These are phyloP conservation scores for Gynandropsis gynandra DNA, from an alignment of 345 rosid genomes.

Conservation along the genomic window DNA sequence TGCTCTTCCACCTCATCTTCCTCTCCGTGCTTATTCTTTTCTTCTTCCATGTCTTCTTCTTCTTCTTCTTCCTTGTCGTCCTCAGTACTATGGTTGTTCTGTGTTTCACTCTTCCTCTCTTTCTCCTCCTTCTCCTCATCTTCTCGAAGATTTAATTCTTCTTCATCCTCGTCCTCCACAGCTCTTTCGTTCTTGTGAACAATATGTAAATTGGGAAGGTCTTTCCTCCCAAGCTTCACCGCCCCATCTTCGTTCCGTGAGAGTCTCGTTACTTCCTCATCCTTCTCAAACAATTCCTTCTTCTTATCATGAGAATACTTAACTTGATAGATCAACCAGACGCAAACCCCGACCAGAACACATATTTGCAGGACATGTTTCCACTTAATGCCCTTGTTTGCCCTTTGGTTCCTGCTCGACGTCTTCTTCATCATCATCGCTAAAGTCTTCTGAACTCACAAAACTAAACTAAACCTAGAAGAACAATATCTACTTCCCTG, in stretches of 20 bases:
- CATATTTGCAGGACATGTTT: slow-evolving; percentile 76
- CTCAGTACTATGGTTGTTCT: slow-evolving; percentile 22
- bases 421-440: slow-evolving; percentile 52
- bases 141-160: slow-evolving; percentile 25
- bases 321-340: slow-evolving; percentile 88
- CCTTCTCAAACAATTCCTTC: slow-evolving; percentile 57
- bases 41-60: slow-evolving; percentile 38
- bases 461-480: too few relatives aligned
- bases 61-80: slow-evolving; percentile 36
- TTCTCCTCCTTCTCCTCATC: slow-evolving; percentile 33
- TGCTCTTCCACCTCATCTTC: slow-evolving; percentile 38
- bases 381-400: slow-evolving; percentile 53
- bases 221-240: slow-evolving; percentile 70
- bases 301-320: slow-evolving; percentile 87
- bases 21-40: slow-evolving; percentile 32
- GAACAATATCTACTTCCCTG: background rate
- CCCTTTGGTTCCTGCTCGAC: slow-evolving; percentile 56
- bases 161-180: slow-evolving; percentile 36
- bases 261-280: slow-evolving; percentile 27
- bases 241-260: slow-evolving; percentile 25
- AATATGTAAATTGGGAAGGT: slow-evolving; percentile 40
- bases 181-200: slow-evolving; percentile 35
- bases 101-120: slow-evolving; percentile 28
- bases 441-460: background rate
- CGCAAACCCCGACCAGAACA: slow-evolving; percentile 66